Base-by-base conservation (phyloP, 2,329 filamentous ascomycete genomes). In the Hypoxylon sp. region DNA sequence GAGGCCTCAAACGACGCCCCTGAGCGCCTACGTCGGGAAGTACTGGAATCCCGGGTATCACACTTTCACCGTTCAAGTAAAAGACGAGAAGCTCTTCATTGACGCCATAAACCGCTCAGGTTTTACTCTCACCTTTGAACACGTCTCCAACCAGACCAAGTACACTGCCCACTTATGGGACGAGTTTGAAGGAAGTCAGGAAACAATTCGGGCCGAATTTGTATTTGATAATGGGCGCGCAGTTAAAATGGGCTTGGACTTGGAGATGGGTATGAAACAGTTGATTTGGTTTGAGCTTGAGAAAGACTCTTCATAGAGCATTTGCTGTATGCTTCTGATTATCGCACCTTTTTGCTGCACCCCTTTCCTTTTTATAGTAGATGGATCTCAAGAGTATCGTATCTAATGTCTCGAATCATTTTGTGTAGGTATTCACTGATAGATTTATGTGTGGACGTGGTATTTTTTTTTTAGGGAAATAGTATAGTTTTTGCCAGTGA, bases 41-140 rank as follows among this genome's bases (percentile, higher is more conserved):
- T 75, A 75, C 33, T 71, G 69, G 70, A 61, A 75, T 33, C 70
- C 71, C 0, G 74, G 74, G 1, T 76, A 75, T 37, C 63, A 59
- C 8, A 54, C 42, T 1, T 29, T 76, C 13, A 65, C 51, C 0
- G 72, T 76, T 3, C 17, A 63, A 13, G 46, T 73, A 14, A 70
- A 69, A 11, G 67, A 74, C 24, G 67, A 46, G 8, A 68, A 69
- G 48, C 71, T 76, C 22, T 75, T 72, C 37, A 39, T 76, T 58
- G 72, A 76, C 31, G 72, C 61, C 11, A 55, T 58, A 2, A 73
- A 76, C 39, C 71, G 74, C 1, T 71, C 71, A 0, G 35, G 65
- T 0, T 75, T 63, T 33, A 53, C 54, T 2, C 19, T 75, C 9
- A 63, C 33, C 2, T 74, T 76, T 19, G 62, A 74, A 9, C 73